Evolutionary conservation across 2,329 filamentous ascomycete species (phyloP), one percentile per base, ranked within the genome.

Genomic region (Amylocarpus encephaloides): DNA sequence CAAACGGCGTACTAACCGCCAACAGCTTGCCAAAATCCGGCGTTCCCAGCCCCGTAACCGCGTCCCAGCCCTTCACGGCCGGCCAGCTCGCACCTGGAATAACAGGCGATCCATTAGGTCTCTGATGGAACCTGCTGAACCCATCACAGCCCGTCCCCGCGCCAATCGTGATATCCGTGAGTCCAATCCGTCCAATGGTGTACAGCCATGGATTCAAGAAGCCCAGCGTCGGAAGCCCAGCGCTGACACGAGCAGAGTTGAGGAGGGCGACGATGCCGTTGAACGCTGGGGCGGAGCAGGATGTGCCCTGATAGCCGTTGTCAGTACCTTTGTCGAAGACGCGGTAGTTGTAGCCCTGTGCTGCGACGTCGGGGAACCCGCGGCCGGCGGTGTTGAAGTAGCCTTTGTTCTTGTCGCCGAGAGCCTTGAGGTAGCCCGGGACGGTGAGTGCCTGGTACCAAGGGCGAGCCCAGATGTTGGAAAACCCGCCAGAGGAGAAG

Each of bases 121-220:
- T 9, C 6, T 7, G 16, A 32, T 59, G 46, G 35, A 57, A 59
- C 19, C 51, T 33, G 2, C 38, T 18, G 6, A 55, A 34, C 3
- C 54, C 54, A 16, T 54, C 54, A 47, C 69, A 71, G 3, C 68
- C 68, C 9, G 59, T 60, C 9, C 63, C 65, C 22, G 63, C 64
- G 16, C 69, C 69, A 1, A 44, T 35, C 0, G 60, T 64, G 35
- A 71, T 65, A 52, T 80, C 77, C 1, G 66, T 76, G 16, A 80
- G 66, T 0, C 67, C 74, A 57, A 68, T 65, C 47, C 69, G 70
- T 6, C 72, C 73, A 49, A 65, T 62, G 43, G 64, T 66, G 60
- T 83, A 83, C 15, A 83, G 58, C 75, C 77, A 81, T 0, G 79
- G 79, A 59, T 83, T 82, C 48, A 82, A 52, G 67, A 78, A 82